Evolutionary conservation across 495 filamentous ascomycete species (phyloP).

Genomic region (Lophiostoma macrostomum): DNA sequence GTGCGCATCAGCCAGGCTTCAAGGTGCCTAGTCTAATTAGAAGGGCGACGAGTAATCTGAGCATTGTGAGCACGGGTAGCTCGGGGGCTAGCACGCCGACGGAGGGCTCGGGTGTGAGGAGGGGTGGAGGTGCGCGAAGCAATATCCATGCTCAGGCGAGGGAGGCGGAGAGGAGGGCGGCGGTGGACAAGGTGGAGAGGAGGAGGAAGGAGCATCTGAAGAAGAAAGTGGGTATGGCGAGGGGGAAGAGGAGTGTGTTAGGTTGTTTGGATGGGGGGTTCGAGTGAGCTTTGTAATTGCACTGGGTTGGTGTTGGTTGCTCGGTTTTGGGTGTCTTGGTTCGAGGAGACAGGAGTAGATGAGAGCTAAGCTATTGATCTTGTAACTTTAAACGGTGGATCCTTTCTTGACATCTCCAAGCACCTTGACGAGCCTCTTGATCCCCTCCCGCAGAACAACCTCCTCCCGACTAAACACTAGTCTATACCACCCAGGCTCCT

Average conservation of each 20-base stretch:
- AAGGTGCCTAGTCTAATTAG: conserved; percentile 76
- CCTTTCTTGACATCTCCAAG: too few relatives aligned
- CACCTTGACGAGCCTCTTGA: too few relatives aligned
- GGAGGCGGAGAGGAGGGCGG: conserved; percentile 61
- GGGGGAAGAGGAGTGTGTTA: conserved; percentile 24
- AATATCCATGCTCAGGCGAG: conserved; percentile 80
- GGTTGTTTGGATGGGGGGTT: conserved; percentile 25
- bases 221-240: conserved; percentile 44
- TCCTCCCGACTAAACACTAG: too few relatives aligned
- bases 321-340: too few relatives aligned
- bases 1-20: conserved; percentile 49
- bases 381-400: too few relatives aligned
- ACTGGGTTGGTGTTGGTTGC: too few relatives aligned
- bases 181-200: conserved; percentile 58
- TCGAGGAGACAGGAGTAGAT: too few relatives aligned
- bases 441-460: too few relatives aligned
- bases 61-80: conserved; percentile 33
- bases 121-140: conserved; percentile 64
- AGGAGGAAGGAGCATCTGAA: conserved; percentile 64
- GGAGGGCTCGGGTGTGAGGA: conserved; percentile 44
- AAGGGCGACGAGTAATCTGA: conserved; percentile 64
- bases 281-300: conserved; percentile 24
- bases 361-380: too few relatives aligned
- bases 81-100: conserved; percentile 40
- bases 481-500: too few relatives aligned